These are phyloP conservation scores for Nitzschia palea DNA, from an alignment of 108 stramenopile species.

Conservation along the genomic window DNA sequence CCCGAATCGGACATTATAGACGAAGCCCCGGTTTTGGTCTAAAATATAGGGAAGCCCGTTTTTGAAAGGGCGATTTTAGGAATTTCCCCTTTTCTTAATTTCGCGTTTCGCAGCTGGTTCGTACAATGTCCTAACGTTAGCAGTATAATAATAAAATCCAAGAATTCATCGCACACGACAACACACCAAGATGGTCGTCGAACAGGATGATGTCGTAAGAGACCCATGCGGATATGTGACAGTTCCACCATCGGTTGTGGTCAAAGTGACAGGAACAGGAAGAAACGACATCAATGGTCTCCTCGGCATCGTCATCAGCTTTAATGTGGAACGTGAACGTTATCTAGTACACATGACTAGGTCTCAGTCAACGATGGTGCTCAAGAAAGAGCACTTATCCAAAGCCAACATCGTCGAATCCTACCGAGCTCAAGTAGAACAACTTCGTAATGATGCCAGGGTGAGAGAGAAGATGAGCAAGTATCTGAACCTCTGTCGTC, in stretches of 20 bases:
- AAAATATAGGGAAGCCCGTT: too few species aligned
- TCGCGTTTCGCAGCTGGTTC: too few species aligned
- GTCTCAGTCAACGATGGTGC: constrained; percentile 41
- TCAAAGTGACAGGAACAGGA: constrained; percentile 43
- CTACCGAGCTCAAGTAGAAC: constrained; percentile 34
- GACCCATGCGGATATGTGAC: constrained; percentile 53
- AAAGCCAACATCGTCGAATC: constrained; percentile 47
- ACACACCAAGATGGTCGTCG: neutral
- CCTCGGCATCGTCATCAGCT: constrained; percentile 42
- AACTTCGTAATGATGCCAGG: constrained; percentile 40
- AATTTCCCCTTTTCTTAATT: too few species aligned
- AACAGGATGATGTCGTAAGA: neutral
- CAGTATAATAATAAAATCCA: too few species aligned
- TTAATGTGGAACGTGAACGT: constrained; percentile 39
- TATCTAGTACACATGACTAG: constrained; percentile 50
- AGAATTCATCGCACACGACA: too few species aligned
- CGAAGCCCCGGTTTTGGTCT: too few species aligned
- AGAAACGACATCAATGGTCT: constrained; percentile 50
- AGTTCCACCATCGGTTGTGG: constrained; percentile 47
- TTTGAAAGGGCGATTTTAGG: too few species aligned
- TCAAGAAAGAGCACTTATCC: constrained; percentile 49
- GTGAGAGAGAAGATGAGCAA: constrained; percentile 30
- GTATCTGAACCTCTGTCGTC: constrained; percentile 20
- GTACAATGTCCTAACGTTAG: too few species aligned
- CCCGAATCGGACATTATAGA: too few species aligned